A percentile compares a stretch with the other conserved stretches of the same genome.
Evolutionary conservation across 2,329 filamentous ascomycete species (phyloP).

Genomic region (Xylaria sp.): DNA sequence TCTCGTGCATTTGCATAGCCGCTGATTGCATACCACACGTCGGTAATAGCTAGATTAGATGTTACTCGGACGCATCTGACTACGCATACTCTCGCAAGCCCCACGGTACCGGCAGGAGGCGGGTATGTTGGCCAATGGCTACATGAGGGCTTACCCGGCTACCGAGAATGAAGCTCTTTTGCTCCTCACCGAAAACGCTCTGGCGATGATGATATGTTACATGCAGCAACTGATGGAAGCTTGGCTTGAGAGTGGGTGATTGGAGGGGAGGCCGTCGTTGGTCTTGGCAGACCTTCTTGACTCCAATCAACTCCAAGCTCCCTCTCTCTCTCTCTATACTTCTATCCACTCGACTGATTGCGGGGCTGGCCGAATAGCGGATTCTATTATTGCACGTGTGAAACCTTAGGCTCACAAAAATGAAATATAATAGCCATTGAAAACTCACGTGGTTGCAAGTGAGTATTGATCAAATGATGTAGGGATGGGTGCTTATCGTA

Average conservation of each 20-base stretch:
- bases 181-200: constrained; percentile 25
- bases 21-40: constrained; percentile 20
- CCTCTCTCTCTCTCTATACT: neutral
- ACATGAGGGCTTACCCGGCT: neutral
- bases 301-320: neutral
- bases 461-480: neutral
- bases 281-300: constrained; percentile 11
- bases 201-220: neutral
- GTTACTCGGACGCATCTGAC: constrained; percentile 6
- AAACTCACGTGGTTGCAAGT: neutral
- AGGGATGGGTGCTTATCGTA: neutral
- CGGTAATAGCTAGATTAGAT: constrained; percentile 9
- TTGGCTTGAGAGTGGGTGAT: neutral
- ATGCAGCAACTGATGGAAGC: neutral
- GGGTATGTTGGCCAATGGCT: neutral
- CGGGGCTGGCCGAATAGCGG: constrained; percentile 19
- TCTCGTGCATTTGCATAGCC: constrained; percentile 33
- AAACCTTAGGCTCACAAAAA: constrained; percentile 15
- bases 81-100: constrained; percentile 10
- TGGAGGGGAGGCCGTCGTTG: neutral
- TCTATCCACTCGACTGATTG: neutral
- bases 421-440: neutral
- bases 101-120: neutral
- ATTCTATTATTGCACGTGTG: constrained; percentile 3
- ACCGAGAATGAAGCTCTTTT: neutral